Evolutionary conservation across 83 land plant genomes (phyloP).

Genomic region (Larix sibirica): DNA sequence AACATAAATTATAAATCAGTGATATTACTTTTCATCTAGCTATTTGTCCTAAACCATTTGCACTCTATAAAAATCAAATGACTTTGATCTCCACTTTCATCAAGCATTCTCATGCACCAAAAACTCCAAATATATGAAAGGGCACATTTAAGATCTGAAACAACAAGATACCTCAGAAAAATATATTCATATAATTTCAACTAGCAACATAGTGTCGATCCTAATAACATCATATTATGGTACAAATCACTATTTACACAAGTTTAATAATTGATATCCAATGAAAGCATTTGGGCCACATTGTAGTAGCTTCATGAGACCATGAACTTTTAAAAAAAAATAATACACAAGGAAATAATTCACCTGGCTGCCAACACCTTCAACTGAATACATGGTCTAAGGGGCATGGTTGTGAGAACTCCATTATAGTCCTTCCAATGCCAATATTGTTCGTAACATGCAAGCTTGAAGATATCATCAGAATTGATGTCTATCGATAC

Average conservation of each 20-base stretch:
- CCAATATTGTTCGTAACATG: not conserved
- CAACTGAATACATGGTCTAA: not conserved
- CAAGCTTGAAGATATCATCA: not conserved
- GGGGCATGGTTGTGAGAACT: not conserved
- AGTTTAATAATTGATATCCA: not conserved
- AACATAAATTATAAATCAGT: not conserved
- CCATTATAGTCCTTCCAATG: not conserved
- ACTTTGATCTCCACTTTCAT: slow-evolving; percentile 14
- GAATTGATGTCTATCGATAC: not conserved
- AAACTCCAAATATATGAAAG: not conserved
- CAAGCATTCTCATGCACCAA: not conserved
- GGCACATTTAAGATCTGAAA: not conserved
- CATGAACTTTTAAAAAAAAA: not conserved
- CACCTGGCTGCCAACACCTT: not conserved
- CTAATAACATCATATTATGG: not conserved
- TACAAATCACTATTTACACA: not conserved
- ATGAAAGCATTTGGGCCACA: not conserved
- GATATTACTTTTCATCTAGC: not conserved
- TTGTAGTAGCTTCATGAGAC: not conserved
- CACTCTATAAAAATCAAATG: not conserved
- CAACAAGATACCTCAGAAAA: not conserved
- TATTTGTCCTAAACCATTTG: not conserved
- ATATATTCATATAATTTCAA: not conserved
- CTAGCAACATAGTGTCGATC: not conserved
- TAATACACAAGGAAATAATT: not conserved